Evolutionary conservation across 108 stramenopile genomes (phyloP), one percentile per base, ranked within the genome.

Genomic region (Parietichytrium sp.): DNA sequence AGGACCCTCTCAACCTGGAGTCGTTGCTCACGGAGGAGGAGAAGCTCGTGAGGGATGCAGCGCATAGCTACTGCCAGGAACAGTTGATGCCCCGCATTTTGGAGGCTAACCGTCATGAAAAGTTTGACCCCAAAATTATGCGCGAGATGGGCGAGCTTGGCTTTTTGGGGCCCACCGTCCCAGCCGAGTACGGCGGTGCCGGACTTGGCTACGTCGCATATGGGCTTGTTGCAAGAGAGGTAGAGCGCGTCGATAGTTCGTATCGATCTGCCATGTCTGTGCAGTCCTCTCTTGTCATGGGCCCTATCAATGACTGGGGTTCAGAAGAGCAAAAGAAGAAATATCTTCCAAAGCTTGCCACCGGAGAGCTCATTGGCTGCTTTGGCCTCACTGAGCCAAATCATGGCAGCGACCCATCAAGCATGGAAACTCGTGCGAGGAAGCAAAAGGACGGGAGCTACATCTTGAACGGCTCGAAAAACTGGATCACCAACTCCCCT

Each of bases 311-410:
- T 82, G 89, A 90, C 15, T 97, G 93, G 82, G 96, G 94, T 38
- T 87, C 84, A 20, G 94, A 97, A 78, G 87, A 88, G 51, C 86
- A 93, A 85, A 92, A 93, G 80, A 85, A 82, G 54, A 94, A 92
- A 81, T 95, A 93, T 81, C 87, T 97, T 80, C 97, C 97, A 4
- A 87, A 88, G 48, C 86, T 96, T 50, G 95, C 94, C 7, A 15
- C 54, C 4, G 95, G 95, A 18, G 87, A 93, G 15, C 53, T 94
- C 30, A 84, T 98, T 13, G 95, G 97, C 54, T 96, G 95, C 79
- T 98, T 98, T 87, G 97, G 97, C 4, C 84, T 98, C 82, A 98
- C 97, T 33, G 97, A 98, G 82, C 97, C 97, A 25, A 93, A 96
- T 82, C 94, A 95, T 87, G 97, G 97, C 8, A 89, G 88, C 7